phyloP scores from a whole-genome alignment of 2,329 filamentous ascomycete genomes.

The Xylaria sp. region DNA sequence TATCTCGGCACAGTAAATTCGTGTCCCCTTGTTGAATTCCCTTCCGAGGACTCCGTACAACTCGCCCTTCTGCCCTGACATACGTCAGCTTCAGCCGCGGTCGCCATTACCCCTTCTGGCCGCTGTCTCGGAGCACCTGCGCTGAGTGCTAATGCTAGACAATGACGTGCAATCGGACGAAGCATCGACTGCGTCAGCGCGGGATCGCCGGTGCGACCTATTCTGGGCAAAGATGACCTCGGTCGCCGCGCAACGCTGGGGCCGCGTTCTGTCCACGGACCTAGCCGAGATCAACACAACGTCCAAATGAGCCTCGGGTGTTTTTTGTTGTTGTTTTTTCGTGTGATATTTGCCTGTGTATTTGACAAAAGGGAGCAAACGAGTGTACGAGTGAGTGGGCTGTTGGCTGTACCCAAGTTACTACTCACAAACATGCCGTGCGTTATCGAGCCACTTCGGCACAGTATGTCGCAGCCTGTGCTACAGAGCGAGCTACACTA shows the following conservation, averaged over 20 bases:
- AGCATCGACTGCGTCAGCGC: background rate
- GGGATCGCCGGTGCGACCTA: slow-evolving; percentile 2
- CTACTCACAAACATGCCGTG: slow-evolving; percentile 16
- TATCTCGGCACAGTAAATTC: background rate
- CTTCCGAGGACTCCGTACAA: background rate
- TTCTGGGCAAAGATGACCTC: background rate
- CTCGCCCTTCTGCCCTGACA: background rate
- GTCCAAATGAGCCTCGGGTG: slow-evolving; percentile 3
- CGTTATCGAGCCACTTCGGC: slow-evolving; percentile 23
- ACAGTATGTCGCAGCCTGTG: slow-evolving; percentile 26
- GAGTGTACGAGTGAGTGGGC: background rate
- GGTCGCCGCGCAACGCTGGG: background rate
- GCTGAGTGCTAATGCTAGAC: background rate
- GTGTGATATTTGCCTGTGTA: slow-evolving; percentile 17
- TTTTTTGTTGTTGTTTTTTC: too few relatives aligned
- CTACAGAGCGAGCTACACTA: slow-evolving; percentile 28
- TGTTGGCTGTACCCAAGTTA: slow-evolving; percentile 14
- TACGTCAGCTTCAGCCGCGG: background rate
- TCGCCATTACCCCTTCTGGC: background rate
- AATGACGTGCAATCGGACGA: background rate
- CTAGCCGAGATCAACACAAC: slow-evolving; percentile 8
- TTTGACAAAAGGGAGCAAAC: slow-evolving; percentile 18
- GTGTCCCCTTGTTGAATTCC: background rate
- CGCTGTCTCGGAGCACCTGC: background rate
- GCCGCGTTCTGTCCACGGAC: background rate